These are phyloP conservation scores for Boletellus emodensis DNA, from an alignment of 768 basidiomycete genomes.

Conservation along the genomic window DNA sequence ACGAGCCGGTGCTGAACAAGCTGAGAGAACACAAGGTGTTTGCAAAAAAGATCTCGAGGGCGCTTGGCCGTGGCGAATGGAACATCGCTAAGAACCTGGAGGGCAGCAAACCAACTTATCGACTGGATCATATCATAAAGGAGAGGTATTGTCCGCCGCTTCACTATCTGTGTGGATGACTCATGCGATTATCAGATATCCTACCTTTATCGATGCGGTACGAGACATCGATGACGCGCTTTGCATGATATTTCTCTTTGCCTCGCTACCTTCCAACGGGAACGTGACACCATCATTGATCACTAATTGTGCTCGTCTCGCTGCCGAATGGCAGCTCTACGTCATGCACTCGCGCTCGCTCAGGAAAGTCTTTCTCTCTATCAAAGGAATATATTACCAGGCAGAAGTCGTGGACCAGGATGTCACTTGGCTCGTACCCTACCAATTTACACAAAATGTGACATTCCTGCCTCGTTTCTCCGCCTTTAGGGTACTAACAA, in stretches of 20 bases:
- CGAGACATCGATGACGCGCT: slow-evolving; percentile 97
- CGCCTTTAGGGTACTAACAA: slow-evolving; percentile 5
- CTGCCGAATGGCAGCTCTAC: slow-evolving; percentile 96
- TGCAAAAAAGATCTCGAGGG: slow-evolving; percentile 92
- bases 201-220: slow-evolving; percentile 92
- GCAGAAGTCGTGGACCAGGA: slow-evolving; percentile 91
- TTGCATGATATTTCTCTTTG: slow-evolving; percentile 91
- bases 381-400: slow-evolving; percentile 98
- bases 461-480: slow-evolving; percentile 21
- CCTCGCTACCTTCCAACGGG: slow-evolving; percentile 82
- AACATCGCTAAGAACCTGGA: slow-evolving; percentile 89
- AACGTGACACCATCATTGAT: slow-evolving; percentile 79
- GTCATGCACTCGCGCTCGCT: slow-evolving; percentile 83
- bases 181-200: slow-evolving; percentile 60
- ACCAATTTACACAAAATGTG: slow-evolving; percentile 94
- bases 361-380: slow-evolving; percentile 89
- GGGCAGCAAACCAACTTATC: slow-evolving; percentile 88
- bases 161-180: not conserved
- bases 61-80: slow-evolving; percentile 94
- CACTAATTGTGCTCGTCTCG: slow-evolving; percentile 84
- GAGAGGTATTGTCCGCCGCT: slow-evolving; percentile 61
- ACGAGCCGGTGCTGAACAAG: slow-evolving; percentile 92
- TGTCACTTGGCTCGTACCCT: slow-evolving; percentile 95
- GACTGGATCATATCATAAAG: slow-evolving; percentile 94
- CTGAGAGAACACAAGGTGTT: slow-evolving; percentile 97